Percentiles rank a stretch among this genome's conserved stretches.
Evolutionary conservation across 768 basidiomycete species (phyloP).

Genomic region (Suillus lakei): DNA sequence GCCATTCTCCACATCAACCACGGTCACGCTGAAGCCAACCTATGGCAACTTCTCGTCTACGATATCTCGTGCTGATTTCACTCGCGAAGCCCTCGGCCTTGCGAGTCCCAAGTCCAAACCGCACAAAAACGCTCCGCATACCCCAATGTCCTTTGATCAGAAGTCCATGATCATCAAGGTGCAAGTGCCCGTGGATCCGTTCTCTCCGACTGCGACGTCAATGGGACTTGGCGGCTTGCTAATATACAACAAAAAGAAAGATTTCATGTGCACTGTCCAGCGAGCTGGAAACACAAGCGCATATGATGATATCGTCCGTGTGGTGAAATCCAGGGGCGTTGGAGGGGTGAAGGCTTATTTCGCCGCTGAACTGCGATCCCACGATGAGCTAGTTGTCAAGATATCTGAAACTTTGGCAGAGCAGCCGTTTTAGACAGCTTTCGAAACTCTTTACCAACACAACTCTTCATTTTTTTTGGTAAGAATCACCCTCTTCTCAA

Average conservation of each 20-base stretch:
- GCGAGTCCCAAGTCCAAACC: slow-evolving; percentile 25
- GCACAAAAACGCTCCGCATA: slow-evolving; percentile 16
- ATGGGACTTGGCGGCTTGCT: slow-evolving; percentile 33
- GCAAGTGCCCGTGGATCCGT: slow-evolving; percentile 45
- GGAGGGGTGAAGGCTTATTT: slow-evolving; percentile 57
- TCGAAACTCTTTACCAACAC: background rate
- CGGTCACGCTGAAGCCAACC: slow-evolving; percentile 51
- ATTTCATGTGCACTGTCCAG: slow-evolving; percentile 51
- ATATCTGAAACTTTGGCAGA: slow-evolving; percentile 56
- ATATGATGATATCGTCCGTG: slow-evolving; percentile 47
- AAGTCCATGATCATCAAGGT: slow-evolving; percentile 59
- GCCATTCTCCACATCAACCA: slow-evolving; percentile 47
- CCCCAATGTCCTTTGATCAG: slow-evolving; percentile 31
- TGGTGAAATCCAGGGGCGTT: slow-evolving; percentile 47
- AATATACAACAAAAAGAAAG: slow-evolving; percentile 58
- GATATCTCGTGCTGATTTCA: slow-evolving; percentile 34
- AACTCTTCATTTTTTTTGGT: background rate
- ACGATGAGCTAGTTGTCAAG: slow-evolving; percentile 54
- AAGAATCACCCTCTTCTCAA: background rate
- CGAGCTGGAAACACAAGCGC: slow-evolving; percentile 35
- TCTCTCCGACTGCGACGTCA: slow-evolving; percentile 6
- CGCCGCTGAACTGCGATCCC: slow-evolving; percentile 51
- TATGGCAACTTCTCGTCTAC: slow-evolving; percentile 33
- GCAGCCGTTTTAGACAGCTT: slow-evolving; percentile 50
- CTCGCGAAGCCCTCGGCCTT: slow-evolving; percentile 35